A percentile compares a stretch with the other conserved stretches of the same genome.
These are phyloP conservation scores for Limonium bicolor DNA, from an alignment of 148 eudicot species.

Conservation along the genomic window DNA sequence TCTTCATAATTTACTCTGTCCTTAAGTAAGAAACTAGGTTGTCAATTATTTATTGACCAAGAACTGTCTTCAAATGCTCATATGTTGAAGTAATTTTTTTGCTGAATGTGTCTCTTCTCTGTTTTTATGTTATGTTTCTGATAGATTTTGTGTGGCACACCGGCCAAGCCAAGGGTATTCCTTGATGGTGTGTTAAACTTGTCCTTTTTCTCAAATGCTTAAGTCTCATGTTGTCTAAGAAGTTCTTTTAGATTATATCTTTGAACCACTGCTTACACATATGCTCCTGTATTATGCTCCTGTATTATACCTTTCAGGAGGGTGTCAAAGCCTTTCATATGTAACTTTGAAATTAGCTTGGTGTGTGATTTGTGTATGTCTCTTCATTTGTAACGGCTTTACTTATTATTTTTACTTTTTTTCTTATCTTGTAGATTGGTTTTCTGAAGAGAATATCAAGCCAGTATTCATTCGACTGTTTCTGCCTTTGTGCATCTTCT, in stretches of 20 bases:
- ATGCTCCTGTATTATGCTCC: neutral
- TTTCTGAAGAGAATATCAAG: constrained; percentile 27
- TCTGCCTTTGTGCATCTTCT: constrained; percentile 16
- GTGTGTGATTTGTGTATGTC: neutral
- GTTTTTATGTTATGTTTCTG: neutral
- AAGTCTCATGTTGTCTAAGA: too few relatives aligned
- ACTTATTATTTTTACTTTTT: neutral
- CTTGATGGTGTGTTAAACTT: too few relatives aligned
- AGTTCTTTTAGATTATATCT: neutral
- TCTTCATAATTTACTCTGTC: too few relatives aligned
- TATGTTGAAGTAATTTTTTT: neutral
- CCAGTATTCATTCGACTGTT: constrained; percentile 28
- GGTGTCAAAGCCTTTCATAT: neutral
- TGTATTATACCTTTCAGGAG: neutral
- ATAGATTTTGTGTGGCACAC: too few relatives aligned
- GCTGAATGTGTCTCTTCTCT: neutral
- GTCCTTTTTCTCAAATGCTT: too few relatives aligned
- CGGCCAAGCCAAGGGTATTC: too few relatives aligned
- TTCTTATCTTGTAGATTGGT: constrained; percentile 23
- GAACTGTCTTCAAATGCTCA: neutral
- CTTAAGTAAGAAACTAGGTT: too few relatives aligned
- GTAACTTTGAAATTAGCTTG: neutral
- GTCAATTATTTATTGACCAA: neutral
- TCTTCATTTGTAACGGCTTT: neutral
- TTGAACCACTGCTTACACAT: neutral